These are phyloP conservation scores for barley (Hordeum vulgare) DNA, from an alignment of 176 grass and related monocot species.

Conservation along the genomic window DNA sequence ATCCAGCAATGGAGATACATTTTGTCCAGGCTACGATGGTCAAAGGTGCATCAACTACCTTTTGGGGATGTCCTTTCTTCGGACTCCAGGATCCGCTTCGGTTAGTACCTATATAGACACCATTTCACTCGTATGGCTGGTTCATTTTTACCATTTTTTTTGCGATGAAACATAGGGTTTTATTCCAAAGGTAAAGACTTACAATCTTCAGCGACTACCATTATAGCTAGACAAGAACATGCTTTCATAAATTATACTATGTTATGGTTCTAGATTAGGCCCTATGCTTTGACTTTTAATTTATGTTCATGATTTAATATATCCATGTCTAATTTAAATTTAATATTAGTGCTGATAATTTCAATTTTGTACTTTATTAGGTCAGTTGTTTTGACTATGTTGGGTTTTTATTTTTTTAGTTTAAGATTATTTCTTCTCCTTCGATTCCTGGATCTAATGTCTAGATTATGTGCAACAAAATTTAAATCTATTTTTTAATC, in stretches of 20 bases:
- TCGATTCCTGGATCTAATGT: neutral
- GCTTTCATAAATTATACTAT: neutral
- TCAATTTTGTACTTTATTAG: neutral
- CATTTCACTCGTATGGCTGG: neutral
- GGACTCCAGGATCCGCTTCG: neutral
- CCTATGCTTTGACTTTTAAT: neutral
- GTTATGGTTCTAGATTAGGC: neutral
- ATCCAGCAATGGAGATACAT: constrained; percentile 51
- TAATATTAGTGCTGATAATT: neutral
- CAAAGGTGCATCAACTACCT: constrained; percentile 29
- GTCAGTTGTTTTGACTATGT: neutral
- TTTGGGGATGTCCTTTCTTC: constrained; percentile 44
- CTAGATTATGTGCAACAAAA: neutral
- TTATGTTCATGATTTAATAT: neutral
- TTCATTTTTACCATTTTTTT: neutral
- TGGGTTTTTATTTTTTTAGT: neutral
- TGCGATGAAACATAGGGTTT: too few species aligned
- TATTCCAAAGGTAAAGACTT: too few species aligned
- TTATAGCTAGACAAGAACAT: neutral
- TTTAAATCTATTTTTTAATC: too few species aligned
- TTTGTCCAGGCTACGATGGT: neutral
- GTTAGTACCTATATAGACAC: neutral
- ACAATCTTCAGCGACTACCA: too few species aligned
- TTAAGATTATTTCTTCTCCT: neutral
- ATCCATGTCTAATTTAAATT: neutral